phyloP scores from a whole-genome alignment of 768 basidiomycete species.

The Russula foetens region DNA sequence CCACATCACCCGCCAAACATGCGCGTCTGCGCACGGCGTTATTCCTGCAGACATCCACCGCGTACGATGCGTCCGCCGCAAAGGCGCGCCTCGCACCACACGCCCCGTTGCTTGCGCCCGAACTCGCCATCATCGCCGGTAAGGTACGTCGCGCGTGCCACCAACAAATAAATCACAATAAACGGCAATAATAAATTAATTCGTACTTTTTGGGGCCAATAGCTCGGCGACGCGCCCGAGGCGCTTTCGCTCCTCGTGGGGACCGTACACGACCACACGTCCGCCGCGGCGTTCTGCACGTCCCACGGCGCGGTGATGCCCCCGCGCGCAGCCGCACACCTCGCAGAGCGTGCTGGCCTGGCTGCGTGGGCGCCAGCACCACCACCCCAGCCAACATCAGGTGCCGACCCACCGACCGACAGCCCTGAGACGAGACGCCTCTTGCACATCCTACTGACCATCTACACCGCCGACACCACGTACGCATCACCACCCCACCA shows the following conservation, averaged over 20 bases:
- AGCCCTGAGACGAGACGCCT: slow-evolving; percentile 46
- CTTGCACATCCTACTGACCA: slow-evolving; percentile 63
- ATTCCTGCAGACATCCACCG: slow-evolving; percentile 67
- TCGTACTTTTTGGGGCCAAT: too few species aligned
- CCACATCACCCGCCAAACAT: slow-evolving; percentile 66
- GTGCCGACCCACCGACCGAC: slow-evolving; percentile 41
- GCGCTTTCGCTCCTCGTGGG: slow-evolving; percentile 64
- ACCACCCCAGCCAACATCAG: slow-evolving; percentile 33
- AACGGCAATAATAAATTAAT: too few species aligned
- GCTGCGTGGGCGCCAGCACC: slow-evolving; percentile 43
- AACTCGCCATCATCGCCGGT: slow-evolving; percentile 70
- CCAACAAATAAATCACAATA: too few species aligned
- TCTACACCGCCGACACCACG: slow-evolving; percentile 73
- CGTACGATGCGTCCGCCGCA: slow-evolving; percentile 51
- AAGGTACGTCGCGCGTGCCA: slow-evolving; percentile 40
- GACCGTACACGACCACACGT: slow-evolving; percentile 60
- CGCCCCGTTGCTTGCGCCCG: slow-evolving; percentile 54
- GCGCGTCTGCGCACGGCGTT: slow-evolving; percentile 67
- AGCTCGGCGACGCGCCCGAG: slow-evolving; percentile 50
- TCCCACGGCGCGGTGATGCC: slow-evolving; percentile 71
- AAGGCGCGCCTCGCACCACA: slow-evolving; percentile 37
- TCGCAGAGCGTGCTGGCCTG: slow-evolving; percentile 42
- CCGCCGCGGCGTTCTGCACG: slow-evolving; percentile 83
- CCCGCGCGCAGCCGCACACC: slow-evolving; percentile 41
- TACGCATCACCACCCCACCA: slow-evolving; percentile 29